Conservation (phyloP, 306 rosid genomes). For the Cucurbita pepo region DNA sequence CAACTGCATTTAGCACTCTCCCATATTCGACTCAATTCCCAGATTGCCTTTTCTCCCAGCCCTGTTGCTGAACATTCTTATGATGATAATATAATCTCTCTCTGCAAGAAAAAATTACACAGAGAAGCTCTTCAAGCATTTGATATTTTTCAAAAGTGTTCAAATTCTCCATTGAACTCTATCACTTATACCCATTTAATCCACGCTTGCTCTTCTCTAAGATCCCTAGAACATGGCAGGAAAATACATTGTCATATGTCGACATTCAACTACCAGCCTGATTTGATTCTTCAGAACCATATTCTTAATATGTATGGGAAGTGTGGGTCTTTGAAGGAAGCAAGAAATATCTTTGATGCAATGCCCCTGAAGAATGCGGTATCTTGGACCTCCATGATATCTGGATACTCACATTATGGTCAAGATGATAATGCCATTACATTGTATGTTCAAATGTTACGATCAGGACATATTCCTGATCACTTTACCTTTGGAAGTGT, state of each 20-base stretch:
- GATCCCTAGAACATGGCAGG: slow-evolving; percentile 45
- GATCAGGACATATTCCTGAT: slow-evolving; percentile 38
- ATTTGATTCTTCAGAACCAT: slow-evolving; percentile 45
- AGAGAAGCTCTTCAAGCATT: slow-evolving; percentile 52
- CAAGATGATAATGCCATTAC: slow-evolving; percentile 35
- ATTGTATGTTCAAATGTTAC: slow-evolving; percentile 43
- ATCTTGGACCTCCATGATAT: slow-evolving; percentile 71
- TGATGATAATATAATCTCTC: slow-evolving; percentile 26
- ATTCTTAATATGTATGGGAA: slow-evolving; percentile 59
- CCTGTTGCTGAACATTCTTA: slow-evolving; percentile 16
- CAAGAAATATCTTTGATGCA: slow-evolving; percentile 40
- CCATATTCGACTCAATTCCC: slow-evolving; percentile 10
- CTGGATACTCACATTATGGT: slow-evolving; percentile 44
- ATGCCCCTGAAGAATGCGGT: slow-evolving; percentile 49
- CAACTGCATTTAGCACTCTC: slow-evolving; percentile 17
- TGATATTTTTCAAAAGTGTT: slow-evolving; percentile 18
- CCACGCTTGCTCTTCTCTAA: slow-evolving; percentile 39
- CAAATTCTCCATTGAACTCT: slow-evolving; percentile 22
- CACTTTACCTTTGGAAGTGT: slow-evolving; percentile 63
- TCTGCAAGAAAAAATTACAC: slow-evolving; percentile 34
- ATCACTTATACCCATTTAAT: slow-evolving; percentile 33
- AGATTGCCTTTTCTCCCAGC: slow-evolving; percentile 7
- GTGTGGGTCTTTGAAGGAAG: slow-evolving; percentile 60
- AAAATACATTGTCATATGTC: slow-evolving; percentile 35
- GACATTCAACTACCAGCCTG: slow-evolving; percentile 23